phyloP scores from a whole-genome alignment of 805 yeast species.

The Yarrowia osloensis region DNA sequence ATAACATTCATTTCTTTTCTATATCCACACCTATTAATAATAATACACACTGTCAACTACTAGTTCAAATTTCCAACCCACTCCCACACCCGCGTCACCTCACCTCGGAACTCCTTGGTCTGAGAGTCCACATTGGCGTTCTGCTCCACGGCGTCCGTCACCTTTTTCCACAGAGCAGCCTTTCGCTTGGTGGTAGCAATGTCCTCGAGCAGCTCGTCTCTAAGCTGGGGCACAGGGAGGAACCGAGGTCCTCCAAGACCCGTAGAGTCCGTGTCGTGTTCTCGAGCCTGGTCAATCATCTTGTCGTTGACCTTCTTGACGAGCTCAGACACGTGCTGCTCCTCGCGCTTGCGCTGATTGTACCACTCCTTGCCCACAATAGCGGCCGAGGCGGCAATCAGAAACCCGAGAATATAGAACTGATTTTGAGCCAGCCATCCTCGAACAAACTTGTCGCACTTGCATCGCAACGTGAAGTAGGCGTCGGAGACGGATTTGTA shows the following conservation, averaged over 20 bases:
- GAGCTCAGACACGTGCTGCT: conserved; percentile 9
- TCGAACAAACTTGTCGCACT: conserved; percentile 25
- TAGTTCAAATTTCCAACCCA: conserved; percentile 58
- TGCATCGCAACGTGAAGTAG: conserved; percentile 29
- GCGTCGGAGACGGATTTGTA: conserved; percentile 28
- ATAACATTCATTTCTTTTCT: neutral
- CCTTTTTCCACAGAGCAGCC: conserved; percentile 53
- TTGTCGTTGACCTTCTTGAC: neutral
- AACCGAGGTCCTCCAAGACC: conserved; percentile 9
- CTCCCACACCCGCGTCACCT: conserved; percentile 81
- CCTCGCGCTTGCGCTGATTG: conserved; percentile 13
- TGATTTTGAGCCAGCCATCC: conserved; percentile 30
- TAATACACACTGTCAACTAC: conserved; percentile 5
- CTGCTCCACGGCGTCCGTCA: conserved; percentile 58
- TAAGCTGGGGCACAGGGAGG: conserved; percentile 17
- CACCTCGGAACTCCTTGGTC: conserved; percentile 75
- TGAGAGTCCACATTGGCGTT: conserved; percentile 65
- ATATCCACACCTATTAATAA: conserved; percentile 6
- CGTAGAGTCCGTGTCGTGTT: neutral
- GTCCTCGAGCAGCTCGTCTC: conserved; percentile 22
- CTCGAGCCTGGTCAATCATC: conserved; percentile 1
- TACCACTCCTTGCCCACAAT: conserved; percentile 9
- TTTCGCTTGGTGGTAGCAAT: neutral
- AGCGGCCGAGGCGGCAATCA: conserved; percentile 11
- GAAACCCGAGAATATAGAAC: conserved; percentile 28